Evolutionary conservation across 495 filamentous ascomycete species (phyloP).

Genomic region (Saxophila tyrrhenica): DNA sequence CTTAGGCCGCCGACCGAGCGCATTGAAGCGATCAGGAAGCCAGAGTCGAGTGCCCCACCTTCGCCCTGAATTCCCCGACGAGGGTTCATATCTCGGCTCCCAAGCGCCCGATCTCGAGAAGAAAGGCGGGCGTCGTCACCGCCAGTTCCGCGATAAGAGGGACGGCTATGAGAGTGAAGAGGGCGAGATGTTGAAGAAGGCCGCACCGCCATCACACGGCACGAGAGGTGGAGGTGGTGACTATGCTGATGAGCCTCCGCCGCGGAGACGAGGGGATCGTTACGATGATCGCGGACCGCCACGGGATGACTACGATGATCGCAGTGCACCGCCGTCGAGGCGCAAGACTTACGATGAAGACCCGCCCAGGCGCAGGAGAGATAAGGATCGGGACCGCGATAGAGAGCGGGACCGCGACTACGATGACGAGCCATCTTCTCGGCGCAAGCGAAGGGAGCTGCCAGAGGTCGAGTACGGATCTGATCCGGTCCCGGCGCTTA

Average conservation of each 20-base stretch:
- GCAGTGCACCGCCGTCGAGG: neutral
- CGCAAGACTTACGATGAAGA: neutral
- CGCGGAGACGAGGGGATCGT: conserved; percentile 1
- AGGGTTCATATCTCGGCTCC: conserved; percentile 21
- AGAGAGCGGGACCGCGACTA: conserved; percentile 5
- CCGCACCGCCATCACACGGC: neutral
- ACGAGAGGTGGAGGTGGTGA: neutral
- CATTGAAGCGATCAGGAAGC: conserved; percentile 16
- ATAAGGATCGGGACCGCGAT: neutral
- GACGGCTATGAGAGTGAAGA: conserved; percentile 24
- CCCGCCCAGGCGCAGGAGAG: conserved; percentile 1
- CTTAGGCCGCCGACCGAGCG: conserved; percentile 5
- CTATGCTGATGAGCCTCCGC: neutral
- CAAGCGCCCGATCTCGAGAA: conserved; percentile 19
- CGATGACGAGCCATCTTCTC: conserved; percentile 11
- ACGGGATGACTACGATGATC: conserved; percentile 4
- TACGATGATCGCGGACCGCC: conserved; percentile 3
- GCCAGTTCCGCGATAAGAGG: conserved; percentile 21
- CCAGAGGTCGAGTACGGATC: conserved; percentile 15
- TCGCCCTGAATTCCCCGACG: conserved; percentile 18
- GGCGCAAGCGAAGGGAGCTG: conserved; percentile 1
- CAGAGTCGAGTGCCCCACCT: conserved; percentile 12
- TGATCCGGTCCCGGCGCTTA: conserved; percentile 7
- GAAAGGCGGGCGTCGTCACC: conserved; percentile 13
- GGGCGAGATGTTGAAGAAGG: conserved; percentile 15